Evolutionary conservation across 306 rosid species (phyloP).

Genomic region (Cucurbita maxima): DNA sequence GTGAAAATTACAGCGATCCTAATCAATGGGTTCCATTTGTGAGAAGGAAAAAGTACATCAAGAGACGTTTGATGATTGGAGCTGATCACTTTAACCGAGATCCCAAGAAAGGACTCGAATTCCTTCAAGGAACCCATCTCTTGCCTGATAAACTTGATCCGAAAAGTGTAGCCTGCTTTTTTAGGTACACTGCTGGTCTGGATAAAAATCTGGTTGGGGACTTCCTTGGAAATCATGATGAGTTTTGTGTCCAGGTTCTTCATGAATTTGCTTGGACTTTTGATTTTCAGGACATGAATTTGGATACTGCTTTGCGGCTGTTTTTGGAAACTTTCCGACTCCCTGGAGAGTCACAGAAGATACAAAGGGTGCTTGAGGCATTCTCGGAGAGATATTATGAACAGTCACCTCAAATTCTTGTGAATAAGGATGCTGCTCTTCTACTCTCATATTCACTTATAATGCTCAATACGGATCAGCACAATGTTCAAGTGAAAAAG

Average conservation of each 20-base stretch:
- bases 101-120: conserved; percentile 96
- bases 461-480: conserved; percentile 95
- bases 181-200: conserved; percentile 93
- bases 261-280: conserved; percentile 96
- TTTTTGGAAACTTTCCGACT: conserved; percentile 89
- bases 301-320: conserved; percentile 89
- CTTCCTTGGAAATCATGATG: conserved; percentile 92
- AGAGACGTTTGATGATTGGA: conserved; percentile 94
- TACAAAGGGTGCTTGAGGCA: conserved; percentile 96
- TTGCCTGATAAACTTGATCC: conserved; percentile 98
- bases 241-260: conserved; percentile 96
- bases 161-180: conserved; percentile 97
- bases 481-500: conserved; percentile 90
- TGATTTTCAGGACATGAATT: conserved; percentile 94
- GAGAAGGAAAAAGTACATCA: conserved; percentile 78
- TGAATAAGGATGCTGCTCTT: conserved; percentile 96
- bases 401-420: conserved; percentile 78
- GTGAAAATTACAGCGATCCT: conserved; percentile 82
- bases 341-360: conserved; percentile 98
- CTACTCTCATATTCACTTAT: conserved; percentile 77
- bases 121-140: conserved; percentile 96
- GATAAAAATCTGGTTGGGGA: conserved; percentile 99
- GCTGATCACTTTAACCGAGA: conserved; percentile 99
- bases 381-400: conserved; percentile 97
- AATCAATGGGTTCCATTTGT: conserved; percentile 80